phyloP scores from a whole-genome alignment of 1,284 basidiomycete species.

The Apiotrichum laibachii region DNA sequence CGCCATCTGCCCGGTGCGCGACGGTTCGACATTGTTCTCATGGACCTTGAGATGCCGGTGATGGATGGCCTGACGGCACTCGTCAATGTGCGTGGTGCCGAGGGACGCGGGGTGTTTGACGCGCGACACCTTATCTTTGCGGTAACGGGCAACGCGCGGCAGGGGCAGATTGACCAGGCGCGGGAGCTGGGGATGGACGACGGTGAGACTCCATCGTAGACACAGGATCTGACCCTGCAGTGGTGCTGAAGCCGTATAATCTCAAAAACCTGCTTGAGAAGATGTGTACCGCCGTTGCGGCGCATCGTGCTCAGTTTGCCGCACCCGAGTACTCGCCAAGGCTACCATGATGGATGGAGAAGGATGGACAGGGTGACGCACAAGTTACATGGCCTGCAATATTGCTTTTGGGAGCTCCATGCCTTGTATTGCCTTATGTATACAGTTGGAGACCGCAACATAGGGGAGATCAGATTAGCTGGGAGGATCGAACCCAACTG shows the following conservation, averaged over 20 bases:
- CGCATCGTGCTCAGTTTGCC: too few relatives aligned
- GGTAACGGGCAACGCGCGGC: constrained; percentile 43
- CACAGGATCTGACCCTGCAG: background rate
- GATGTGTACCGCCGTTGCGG: background rate
- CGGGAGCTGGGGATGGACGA: constrained; percentile 30
- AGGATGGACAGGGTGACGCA: too few relatives aligned
- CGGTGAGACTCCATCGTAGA: constrained; percentile 17
- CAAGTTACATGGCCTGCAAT: too few relatives aligned
- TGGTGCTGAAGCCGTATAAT: constrained; percentile 30
- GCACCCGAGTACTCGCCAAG: too few relatives aligned
- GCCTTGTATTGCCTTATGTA: too few relatives aligned
- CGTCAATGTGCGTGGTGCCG: constrained; percentile 37
- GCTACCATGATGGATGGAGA: too few relatives aligned
- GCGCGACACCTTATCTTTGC: constrained; percentile 38
- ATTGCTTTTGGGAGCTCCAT: too few relatives aligned
- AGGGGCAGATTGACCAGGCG: constrained; percentile 40
- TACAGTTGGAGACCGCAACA: too few relatives aligned
- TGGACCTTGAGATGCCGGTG: constrained; percentile 41
- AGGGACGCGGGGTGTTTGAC: constrained; percentile 29
- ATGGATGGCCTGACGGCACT: constrained; percentile 49
- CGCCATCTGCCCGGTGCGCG: constrained; percentile 2
- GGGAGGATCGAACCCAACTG: too few relatives aligned
- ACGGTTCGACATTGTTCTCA: constrained; percentile 22
- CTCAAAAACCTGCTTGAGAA: constrained; percentile 21
- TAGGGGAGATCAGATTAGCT: too few relatives aligned